Evolutionary conservation across 768 basidiomycete species (phyloP).

Genomic region (Suillus lakei): DNA sequence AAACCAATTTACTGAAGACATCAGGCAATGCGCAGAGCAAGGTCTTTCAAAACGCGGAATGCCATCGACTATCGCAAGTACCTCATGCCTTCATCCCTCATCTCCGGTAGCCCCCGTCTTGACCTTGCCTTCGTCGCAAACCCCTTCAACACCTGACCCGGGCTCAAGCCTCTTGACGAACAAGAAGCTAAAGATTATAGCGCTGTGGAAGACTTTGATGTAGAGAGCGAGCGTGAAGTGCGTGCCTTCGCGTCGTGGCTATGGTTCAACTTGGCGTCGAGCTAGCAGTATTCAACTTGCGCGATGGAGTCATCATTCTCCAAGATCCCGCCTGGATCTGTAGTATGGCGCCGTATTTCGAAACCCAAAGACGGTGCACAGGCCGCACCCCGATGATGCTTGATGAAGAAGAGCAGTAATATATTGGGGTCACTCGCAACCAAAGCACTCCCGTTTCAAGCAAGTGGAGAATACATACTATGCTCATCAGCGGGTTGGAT

Average conservation of each 20-base stretch:
- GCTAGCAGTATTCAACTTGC: constrained; percentile 92
- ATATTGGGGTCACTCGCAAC: too few species aligned
- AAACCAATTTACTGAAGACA: constrained; percentile 82
- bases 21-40: constrained; percentile 86
- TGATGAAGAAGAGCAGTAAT: constrained; percentile 67
- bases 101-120: constrained; percentile 93
- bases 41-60: constrained; percentile 93
- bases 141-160: constrained; percentile 97
- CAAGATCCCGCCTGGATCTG: constrained; percentile 92
- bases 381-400: constrained; percentile 40
- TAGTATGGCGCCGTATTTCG: constrained; percentile 92
- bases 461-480: too few species aligned
- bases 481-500: too few species aligned
- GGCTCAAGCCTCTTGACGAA: constrained; percentile 91
- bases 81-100: constrained; percentile 87
- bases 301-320: constrained; percentile 87
- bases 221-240: constrained; percentile 97
- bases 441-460: too few species aligned
- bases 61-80: constrained; percentile 94
- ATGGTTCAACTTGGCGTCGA: constrained; percentile 98
- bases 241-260: constrained; percentile 97
- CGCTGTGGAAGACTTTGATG: constrained; percentile 94
- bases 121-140: constrained; percentile 99
- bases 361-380: constrained; percentile 55
- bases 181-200: constrained; percentile 91